Base-by-base conservation (phyloP, 2,329 filamentous ascomycete genomes). In the Paraconiothyrium brasiliense region DNA sequence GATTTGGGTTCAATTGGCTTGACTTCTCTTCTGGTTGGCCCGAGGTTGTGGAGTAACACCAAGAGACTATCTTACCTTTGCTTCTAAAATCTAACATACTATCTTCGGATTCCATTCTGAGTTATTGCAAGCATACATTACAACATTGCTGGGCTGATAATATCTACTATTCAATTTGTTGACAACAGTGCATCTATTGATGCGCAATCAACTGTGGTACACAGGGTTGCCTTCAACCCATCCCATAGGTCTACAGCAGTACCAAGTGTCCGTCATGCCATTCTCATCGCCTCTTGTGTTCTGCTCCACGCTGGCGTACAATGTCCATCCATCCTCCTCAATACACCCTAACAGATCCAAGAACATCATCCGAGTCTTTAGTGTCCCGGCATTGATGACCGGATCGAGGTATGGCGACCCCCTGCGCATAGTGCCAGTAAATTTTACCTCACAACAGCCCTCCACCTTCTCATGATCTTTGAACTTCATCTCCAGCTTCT, bases 281-380 rank as follows among this genome's bases (percentile, higher is more conserved):
- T 35, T 16, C 16, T 51, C 62, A 57, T 57, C 66, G 24, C 39
- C 67, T 47, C 22, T 63, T 48, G 8, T 55, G 48, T 47, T 66
- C 57, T 76, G 71, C 60, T 76, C 73, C 34, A 79, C 62, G 57
- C 72, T 74, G 7, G 74, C 71, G 66, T 79, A 79, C 16, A 78
- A 63, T 51, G 68, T 73, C 68, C 74, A 79, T 1, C 77, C 77
- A 48, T 68, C 61, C 10, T 60, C 62, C 59, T 78, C 77, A 14
- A 79, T 63, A 58, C 59, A 55, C 73, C 71, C 61, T 75, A 63
- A 57, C 76, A 63, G 51, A 58, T 73, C 67, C 39, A 79, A 52
- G 32, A 80, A 46, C 51, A 78, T 61, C 47, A 71, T 50, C 47
- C 75, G 69, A 30, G 68, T 72, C 24, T 52, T 64, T 62, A 2